A percentile compares a stretch with the other conserved stretches of the same genome.
phyloP scores from a whole-genome alignment of 257 asterid species.

The Solanum appendiculatum region DNA sequence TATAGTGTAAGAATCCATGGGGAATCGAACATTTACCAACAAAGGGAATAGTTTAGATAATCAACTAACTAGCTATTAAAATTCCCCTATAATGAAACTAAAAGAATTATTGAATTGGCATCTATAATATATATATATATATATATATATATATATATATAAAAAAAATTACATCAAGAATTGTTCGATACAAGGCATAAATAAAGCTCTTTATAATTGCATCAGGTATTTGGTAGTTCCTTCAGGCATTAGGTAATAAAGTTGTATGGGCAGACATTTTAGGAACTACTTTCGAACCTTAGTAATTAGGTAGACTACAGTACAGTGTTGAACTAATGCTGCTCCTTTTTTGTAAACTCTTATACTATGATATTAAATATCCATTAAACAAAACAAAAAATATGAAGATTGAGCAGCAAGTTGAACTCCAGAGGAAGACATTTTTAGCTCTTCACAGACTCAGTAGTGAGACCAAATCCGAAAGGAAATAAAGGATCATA shows the following conservation, averaged over 20 bases:
- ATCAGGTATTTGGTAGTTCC: neutral
- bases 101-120: too few species aligned
- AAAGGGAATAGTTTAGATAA: too few species aligned
- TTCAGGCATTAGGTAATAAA: neutral
- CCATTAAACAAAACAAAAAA: neutral
- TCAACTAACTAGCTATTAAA: too few species aligned
- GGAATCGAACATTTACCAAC: too few species aligned
- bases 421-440: neutral
- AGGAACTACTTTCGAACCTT: neutral
- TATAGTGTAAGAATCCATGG: too few species aligned
- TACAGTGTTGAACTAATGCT: neutral
- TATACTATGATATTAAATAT: neutral
- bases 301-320: neutral
- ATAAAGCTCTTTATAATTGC: neutral
- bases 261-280: neutral
- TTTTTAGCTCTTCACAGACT: neutral
- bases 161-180: too few species aligned
- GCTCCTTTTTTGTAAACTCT: neutral
- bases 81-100: too few species aligned
- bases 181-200: neutral
- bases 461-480: conserved; percentile 41
- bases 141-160: too few species aligned
- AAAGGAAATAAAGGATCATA: conserved; percentile 54
- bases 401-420: neutral
- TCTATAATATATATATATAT: too few species aligned